Evolutionary conservation across 2,329 filamentous ascomycete species (phyloP).

Genomic region (Diaporthe sp.): DNA sequence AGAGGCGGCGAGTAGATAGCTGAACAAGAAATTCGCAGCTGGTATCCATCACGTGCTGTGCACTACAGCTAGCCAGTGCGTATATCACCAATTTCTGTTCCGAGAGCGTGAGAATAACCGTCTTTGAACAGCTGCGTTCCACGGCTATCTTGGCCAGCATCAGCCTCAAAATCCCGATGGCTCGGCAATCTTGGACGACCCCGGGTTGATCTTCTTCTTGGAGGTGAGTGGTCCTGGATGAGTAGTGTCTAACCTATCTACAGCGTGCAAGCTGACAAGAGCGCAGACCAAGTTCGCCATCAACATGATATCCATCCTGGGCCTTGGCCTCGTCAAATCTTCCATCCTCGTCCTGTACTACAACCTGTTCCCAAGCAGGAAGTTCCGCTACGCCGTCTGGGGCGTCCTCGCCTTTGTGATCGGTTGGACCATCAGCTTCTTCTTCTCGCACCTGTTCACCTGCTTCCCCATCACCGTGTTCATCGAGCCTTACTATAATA

Average conservation of each 20-base stretch:
- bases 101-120: not conserved
- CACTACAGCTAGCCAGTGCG: constrained; percentile 2
- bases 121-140: not conserved
- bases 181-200: constrained; percentile 6
- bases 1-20: no score
- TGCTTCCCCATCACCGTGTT: constrained; percentile 12
- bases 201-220: not conserved
- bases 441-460: constrained; percentile 8
- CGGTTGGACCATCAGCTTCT: constrained; percentile 17
- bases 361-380: not conserved
- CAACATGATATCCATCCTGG: constrained; percentile 16
- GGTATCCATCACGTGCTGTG: not conserved
- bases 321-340: constrained; percentile 2
- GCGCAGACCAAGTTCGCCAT: not conserved
- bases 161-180: constrained; percentile 10
- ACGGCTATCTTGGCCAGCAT: constrained; percentile 5
- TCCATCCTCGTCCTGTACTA: constrained; percentile 14
- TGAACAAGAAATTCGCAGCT: not conserved
- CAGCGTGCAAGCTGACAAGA: not conserved
- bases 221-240: not conserved
- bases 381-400: not conserved
- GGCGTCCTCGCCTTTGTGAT: not conserved
- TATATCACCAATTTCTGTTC: not conserved
- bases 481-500: not conserved
- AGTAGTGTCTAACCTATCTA: not conserved